These are phyloP conservation scores for Hypoxylon sp. DNA, from an alignment of 2,329 filamentous ascomycete species.

Conservation along the genomic window DNA sequence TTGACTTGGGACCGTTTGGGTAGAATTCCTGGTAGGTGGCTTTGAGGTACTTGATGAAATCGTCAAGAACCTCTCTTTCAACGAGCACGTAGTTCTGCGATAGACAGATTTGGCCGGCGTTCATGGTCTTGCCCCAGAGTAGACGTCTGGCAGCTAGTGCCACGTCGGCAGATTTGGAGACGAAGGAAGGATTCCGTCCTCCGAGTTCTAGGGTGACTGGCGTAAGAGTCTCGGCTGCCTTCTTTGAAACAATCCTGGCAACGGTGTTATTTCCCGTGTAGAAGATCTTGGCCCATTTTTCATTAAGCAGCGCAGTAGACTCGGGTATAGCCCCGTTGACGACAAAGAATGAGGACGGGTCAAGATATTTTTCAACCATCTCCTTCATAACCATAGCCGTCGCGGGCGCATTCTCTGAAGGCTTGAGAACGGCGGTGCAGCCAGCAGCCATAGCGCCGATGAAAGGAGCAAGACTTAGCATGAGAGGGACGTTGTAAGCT, in stretches of 20 bases:
- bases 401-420: constrained; percentile 82
- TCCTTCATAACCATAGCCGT: constrained; percentile 83
- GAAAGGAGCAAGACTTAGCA: constrained; percentile 80
- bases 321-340: constrained; percentile 86
- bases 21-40: constrained; percentile 80
- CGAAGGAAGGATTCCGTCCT: constrained; percentile 89
- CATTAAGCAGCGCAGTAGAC: constrained; percentile 82
- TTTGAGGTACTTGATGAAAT: constrained; percentile 81
- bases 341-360: constrained; percentile 78
- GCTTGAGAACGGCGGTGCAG: constrained; percentile 91
- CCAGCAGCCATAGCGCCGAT: constrained; percentile 93
- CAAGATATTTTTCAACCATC: constrained; percentile 80
- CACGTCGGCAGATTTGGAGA: constrained; percentile 85
- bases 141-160: constrained; percentile 84
- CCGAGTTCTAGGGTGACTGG: constrained; percentile 92
- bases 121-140: constrained; percentile 88
- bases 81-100: constrained; percentile 93
- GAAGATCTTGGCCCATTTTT: constrained; percentile 98
- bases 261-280: constrained; percentile 87
- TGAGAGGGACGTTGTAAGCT: constrained; percentile 93
- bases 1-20: constrained; percentile 82
- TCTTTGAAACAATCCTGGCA: constrained; percentile 88
- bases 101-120: constrained; percentile 91
- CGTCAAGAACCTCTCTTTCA: constrained; percentile 76
- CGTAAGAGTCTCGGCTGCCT: constrained; percentile 88